phyloP scores from a whole-genome alignment of 139 green algal species.

The Bryopsis sp. region DNA sequence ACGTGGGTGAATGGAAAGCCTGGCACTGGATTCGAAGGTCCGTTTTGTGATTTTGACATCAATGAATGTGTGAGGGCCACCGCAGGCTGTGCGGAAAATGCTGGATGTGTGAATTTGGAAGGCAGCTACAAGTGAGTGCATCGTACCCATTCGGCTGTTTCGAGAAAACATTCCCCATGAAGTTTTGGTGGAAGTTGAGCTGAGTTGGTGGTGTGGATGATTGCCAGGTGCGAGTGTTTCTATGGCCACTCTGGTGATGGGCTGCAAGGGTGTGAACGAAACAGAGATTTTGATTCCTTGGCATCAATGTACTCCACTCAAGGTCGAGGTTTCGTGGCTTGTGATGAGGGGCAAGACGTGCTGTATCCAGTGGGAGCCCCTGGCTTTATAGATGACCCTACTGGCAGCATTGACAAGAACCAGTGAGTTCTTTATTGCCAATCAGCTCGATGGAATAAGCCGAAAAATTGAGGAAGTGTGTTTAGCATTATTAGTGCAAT shows the following conservation, averaged over 20 bases:
- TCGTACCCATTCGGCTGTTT: too few species aligned
- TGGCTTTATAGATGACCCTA: slow-evolving; percentile 40
- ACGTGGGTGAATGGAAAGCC: slow-evolving; percentile 30
- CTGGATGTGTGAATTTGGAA: slow-evolving; percentile 37
- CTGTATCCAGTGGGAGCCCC: slow-evolving; percentile 28
- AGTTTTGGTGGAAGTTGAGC: too few species aligned
- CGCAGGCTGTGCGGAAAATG: slow-evolving; percentile 28
- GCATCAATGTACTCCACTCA: slow-evolving; percentile 22
- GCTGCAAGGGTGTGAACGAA: neutral
- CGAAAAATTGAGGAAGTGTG: too few species aligned
- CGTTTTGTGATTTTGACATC: slow-evolving; percentile 39
- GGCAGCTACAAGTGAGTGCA: slow-evolving; percentile 15
- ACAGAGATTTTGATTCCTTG: neutral
- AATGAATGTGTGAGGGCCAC: slow-evolving; percentile 44
- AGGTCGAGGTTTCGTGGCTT: slow-evolving; percentile 29
- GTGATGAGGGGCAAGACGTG: slow-evolving; percentile 35
- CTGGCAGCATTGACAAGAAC: slow-evolving; percentile 12
- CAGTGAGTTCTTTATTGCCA: too few species aligned
- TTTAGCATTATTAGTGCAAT: too few species aligned
- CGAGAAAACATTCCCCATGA: too few species aligned
- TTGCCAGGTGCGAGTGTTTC: slow-evolving; percentile 38
- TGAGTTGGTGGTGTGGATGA: too few species aligned
- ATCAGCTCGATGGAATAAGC: too few species aligned
- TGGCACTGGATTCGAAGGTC: slow-evolving; percentile 44
- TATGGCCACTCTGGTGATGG: slow-evolving; percentile 31